Percentiles rank a stretch among this genome's conserved stretches.
Conservation (phyloP, 352 stramenopile species). For the Phytophthora quininea region DNA sequence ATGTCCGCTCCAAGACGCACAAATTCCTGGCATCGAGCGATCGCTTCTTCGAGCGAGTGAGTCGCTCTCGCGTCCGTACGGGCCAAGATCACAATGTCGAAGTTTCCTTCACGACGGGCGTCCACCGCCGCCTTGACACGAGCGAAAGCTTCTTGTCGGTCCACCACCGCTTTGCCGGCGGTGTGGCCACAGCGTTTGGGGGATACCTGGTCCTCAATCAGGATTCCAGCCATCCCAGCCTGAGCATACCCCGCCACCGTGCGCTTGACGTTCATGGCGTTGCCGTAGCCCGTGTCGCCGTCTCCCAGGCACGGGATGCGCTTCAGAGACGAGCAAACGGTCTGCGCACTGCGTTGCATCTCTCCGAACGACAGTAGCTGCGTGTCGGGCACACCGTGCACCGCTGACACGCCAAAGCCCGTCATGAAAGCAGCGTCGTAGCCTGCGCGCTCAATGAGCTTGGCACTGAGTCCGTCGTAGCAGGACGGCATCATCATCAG, state of each 20-base stretch:
- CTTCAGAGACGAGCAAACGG: constrained; percentile 45
- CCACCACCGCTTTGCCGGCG: constrained; percentile 89
- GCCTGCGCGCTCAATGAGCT: constrained; percentile 84
- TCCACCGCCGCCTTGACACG: constrained; percentile 91
- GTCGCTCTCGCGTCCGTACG: constrained; percentile 92
- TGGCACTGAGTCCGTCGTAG: constrained; percentile 92
- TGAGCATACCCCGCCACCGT: constrained; percentile 91
- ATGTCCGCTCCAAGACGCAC: constrained; percentile 90
- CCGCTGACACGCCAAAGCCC: constrained; percentile 90
- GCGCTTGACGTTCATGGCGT: constrained; percentile 93
- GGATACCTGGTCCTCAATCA: constrained; percentile 94
- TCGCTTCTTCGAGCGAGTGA: constrained; percentile 91
- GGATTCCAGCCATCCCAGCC: constrained; percentile 92
- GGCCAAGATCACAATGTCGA: constrained; percentile 94
- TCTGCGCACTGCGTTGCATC: constrained; percentile 48
- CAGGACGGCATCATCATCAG: constrained; percentile 89
- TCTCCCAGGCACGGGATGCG: constrained; percentile 80
- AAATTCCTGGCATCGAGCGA: constrained; percentile 93
- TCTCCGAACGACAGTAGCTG: constrained; percentile 65
- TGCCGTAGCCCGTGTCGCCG: constrained; percentile 93
- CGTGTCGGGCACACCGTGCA: constrained; percentile 89
- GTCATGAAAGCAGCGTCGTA: constrained; percentile 94
- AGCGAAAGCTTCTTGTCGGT: constrained; percentile 84
- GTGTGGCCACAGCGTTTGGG: constrained; percentile 95
- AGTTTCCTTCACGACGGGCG: constrained; percentile 79